phyloP scores from a whole-genome alignment of 2,329 filamentous ascomycete species.

The Fusarium xylarioides region DNA sequence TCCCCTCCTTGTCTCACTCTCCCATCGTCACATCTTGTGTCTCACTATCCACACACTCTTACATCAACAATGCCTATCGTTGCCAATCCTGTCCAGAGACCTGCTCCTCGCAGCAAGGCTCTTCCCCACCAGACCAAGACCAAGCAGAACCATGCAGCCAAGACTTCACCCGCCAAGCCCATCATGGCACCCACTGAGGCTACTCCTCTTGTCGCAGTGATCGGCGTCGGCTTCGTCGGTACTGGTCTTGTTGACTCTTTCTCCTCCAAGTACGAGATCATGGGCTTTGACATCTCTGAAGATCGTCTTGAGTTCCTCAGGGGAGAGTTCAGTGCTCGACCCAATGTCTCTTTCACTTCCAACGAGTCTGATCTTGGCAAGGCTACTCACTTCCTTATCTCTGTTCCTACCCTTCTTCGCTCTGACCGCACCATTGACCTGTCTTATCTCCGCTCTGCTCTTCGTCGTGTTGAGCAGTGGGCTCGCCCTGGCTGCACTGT shows the following conservation, averaged over 20 bases:
- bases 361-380: constrained; percentile 47
- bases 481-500: constrained; percentile 56
- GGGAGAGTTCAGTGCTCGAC: constrained; percentile 33
- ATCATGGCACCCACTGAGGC: not conserved
- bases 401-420: constrained; percentile 60
- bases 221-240: constrained; percentile 63
- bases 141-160: not conserved
- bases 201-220: constrained; percentile 54
- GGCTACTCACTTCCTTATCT: constrained; percentile 62
- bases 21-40: not conserved
- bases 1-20: not conserved
- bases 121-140: not conserved
- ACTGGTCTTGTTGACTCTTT: constrained; percentile 57
- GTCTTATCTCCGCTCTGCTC: constrained; percentile 55
- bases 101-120: constrained; percentile 1
- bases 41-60: not conserved
- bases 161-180: not conserved
- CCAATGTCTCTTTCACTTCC: constrained; percentile 47
- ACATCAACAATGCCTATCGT: constrained; percentile 9
- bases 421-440: constrained; percentile 57
- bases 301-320: constrained; percentile 48
- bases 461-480: constrained; percentile 50
- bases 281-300: constrained; percentile 58
- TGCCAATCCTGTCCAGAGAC: not conserved
- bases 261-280: constrained; percentile 49